Base-by-base conservation (phyloP, 371 early-diverging fungal species). In the Mortierella sp. region DNA sequence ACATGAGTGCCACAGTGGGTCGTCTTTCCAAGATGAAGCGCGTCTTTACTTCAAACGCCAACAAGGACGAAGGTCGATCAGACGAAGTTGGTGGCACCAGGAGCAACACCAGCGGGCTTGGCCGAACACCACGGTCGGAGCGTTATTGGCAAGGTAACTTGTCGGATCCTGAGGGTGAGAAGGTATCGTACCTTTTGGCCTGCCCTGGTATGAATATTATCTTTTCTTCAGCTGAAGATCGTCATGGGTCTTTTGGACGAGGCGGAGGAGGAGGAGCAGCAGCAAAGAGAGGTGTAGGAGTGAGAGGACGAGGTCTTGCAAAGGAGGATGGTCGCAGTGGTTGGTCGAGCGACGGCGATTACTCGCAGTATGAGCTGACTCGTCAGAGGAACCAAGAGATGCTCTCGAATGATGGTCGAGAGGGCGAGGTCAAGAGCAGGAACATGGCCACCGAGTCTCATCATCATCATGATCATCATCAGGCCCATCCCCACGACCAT, bases 21-120 rank as follows among this genome's bases (percentile, higher is more conserved):
- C 86, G 74, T 1, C 77, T 86, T 5, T 74, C 82, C 16, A 76
- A 74, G 73, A 71, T 86, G 79, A 86, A 79, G 51, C 74, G 77
- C 28, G 82, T 71, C 0, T 77, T 86, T 40, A 77, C 83, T 0
- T 71, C 73, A 0, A n/a, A n/a, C 28, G 34, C 81, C 8, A 78
- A 26, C 13, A 78, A 57, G 44, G 73, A 51, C n/a, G 76, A 51
- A 3, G 40, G 77, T 37, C 74, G 26, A n/a, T 71, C 73, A 37
- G 46, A 43, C 2, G 67, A n/a, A 9, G 51, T 61, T 6, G 21
- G 51, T 51, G 37, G 53, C 1, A 51, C 14, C 16, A 19, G 67
- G 2, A 50, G 64, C 2, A 34, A 64, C 9, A 8, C 3, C 21
- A 75, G 72, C 19, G 55, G 19, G 6, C 26, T 34, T 57, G 40